Base-by-base conservation (phyloP, 176 grass and related monocot species). In the Triticum aestivum region DNA sequence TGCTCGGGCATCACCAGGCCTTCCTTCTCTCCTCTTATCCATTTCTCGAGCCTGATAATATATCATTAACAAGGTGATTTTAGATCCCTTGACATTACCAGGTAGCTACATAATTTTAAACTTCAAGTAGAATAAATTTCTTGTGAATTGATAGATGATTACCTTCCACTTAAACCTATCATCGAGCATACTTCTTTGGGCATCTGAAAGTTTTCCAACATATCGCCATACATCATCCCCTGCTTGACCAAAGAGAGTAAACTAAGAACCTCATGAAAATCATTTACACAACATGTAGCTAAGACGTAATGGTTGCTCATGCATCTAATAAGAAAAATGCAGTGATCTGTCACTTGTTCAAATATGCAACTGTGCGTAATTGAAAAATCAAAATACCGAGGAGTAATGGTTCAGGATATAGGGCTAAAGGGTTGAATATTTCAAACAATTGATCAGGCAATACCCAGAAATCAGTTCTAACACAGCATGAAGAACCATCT, bases 121-220 rank as follows among this genome's bases (percentile, higher is more conserved):
- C 17, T 75, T 75, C 24, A 89, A 84, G 35, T 38, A 69, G 24
- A 26, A 58, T 0, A 73, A 29, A 35, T 39, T 33, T 21, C 3
- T 62, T 80, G 49, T 37, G 33, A 32, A 23, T 54, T 81, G 9
- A 79, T 66, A 82, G 82, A 91, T 69, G 76, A 66, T 83, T 38
- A 94, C 97, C 97, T 99, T 99, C 97, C 97, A 99, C 85, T 99
- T 99, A 92, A 99, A 99, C 75, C 97, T 99, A 91, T 99, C 97
- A 96, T 99, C 97, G 2, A 99, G 94, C 97, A 99, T 99, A 79
- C 97, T 99, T 88, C 92, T 91, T 91, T 99, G 97, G 79, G 97
- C 97, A 91, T 99, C 97, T 61, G 97, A 99, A 73, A 99, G 92
- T 74, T 99, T 99, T 61, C 97, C 97, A 87, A 99, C 97, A 86